These are phyloP conservation scores for Astrocystis sublimbata DNA, from an alignment of 495 filamentous ascomycete genomes.

Conservation along the genomic window DNA sequence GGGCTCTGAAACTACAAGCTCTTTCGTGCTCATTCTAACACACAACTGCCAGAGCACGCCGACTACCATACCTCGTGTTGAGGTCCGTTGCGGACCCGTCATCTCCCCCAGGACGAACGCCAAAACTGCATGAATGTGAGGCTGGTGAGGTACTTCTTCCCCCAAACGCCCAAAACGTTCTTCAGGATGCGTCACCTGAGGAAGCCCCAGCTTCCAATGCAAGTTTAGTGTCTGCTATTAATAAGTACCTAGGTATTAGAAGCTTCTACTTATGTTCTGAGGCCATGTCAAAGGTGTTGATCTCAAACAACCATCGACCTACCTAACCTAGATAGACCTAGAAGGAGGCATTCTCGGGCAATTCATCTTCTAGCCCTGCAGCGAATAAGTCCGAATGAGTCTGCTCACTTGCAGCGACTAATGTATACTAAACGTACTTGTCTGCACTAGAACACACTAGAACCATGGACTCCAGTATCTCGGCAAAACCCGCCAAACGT, in stretches of 20 bases:
- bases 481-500: constrained; percentile 1
- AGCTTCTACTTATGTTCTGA: no score
- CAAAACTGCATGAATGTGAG: not conserved
- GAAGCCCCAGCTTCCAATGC: not conserved
- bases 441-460: not conserved
- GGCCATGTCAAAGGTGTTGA: no score
- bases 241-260: not conserved
- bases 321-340: no score
- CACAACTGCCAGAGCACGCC: not conserved
- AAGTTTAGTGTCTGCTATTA: not conserved
- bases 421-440: not conserved
- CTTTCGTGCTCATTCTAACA: no score
- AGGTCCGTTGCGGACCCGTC: not conserved
- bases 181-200: no score
- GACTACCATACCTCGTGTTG: not conserved
- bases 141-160: not conserved
- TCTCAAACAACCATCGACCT: no score
- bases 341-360: no score
- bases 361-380: no score
- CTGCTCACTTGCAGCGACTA: not conserved
- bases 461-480: not conserved
- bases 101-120: not conserved
- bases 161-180: no score
- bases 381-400: not conserved
- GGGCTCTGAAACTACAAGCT: not conserved